A percentile compares a stretch with the other conserved stretches of the same genome.
These are phyloP conservation scores for Corchorus olitorius DNA, from an alignment of 345 rosid species.

Conservation along the genomic window DNA sequence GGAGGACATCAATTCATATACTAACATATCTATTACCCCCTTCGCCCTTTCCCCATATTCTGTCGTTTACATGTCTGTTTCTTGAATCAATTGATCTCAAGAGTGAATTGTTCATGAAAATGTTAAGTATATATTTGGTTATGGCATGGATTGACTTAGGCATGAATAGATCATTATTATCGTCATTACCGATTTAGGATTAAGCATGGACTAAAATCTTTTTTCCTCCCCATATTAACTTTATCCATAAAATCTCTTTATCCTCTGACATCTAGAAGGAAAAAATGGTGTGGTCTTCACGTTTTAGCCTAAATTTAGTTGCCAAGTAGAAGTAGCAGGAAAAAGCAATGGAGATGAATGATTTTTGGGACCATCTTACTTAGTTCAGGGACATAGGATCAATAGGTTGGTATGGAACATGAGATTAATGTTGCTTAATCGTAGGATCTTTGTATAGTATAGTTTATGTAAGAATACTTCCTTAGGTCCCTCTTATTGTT, in stretches of 20 bases:
- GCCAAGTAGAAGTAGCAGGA: neutral
- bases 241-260: neutral
- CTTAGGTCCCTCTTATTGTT: neutral
- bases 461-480: neutral
- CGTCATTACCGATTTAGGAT: neutral
- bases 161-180: neutral
- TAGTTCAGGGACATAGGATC: neutral
- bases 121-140: neutral
- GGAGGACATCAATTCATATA: neutral
- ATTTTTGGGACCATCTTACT: slow-evolving; percentile 12
- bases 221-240: no score
- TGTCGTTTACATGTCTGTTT: no score
- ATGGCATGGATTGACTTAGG: neutral
- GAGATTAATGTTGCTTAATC: slow-evolving; percentile 7
- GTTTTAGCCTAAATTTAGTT: neutral
- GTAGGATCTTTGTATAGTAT: neutral
- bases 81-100: no score
- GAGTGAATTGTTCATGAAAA: no score
- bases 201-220: neutral
- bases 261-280: neutral
- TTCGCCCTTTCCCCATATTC: neutral
- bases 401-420: neutral
- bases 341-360: neutral
- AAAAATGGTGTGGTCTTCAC: neutral
- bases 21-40: neutral